phyloP scores from a whole-genome alignment of 176 grass and related monocot genomes.

The Ensete glaucum region DNA sequence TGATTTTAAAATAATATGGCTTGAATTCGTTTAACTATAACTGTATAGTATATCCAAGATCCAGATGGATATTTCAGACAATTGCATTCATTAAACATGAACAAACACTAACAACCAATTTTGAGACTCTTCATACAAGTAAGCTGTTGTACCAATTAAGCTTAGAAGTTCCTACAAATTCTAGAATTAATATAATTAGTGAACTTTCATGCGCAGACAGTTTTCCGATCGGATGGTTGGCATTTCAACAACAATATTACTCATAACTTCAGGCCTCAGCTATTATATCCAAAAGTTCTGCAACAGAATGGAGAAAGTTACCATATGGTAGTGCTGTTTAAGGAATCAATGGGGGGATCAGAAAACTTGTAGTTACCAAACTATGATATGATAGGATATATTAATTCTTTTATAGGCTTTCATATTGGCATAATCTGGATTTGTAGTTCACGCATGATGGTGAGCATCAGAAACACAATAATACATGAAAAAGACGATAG shows the following conservation, averaged over 20 bases:
- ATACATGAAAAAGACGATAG: background rate
- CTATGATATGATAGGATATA: background rate
- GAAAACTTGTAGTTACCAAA: background rate
- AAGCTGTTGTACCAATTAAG: no score
- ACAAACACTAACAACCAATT: no score
- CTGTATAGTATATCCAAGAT: background rate
- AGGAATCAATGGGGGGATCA: background rate
- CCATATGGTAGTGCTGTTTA: background rate
- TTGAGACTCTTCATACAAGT: no score
- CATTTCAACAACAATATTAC: no score
- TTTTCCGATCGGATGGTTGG: no score
- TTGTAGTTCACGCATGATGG: background rate
- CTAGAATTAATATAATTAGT: no score
- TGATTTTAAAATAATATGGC: background rate
- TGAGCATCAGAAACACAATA: background rate
- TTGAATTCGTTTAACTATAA: background rate
- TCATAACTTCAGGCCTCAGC: no score
- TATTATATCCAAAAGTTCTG: no score
- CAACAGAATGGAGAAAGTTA: background rate
- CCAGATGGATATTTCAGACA: background rate
- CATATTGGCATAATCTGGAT: background rate
- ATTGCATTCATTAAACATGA: no score
- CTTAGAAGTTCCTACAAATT: no score
- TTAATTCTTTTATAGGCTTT: background rate
- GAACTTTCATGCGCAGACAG: no score